Conservation (phyloP, 23 red algal genomes). For the Agarophyton chilense region DNA sequence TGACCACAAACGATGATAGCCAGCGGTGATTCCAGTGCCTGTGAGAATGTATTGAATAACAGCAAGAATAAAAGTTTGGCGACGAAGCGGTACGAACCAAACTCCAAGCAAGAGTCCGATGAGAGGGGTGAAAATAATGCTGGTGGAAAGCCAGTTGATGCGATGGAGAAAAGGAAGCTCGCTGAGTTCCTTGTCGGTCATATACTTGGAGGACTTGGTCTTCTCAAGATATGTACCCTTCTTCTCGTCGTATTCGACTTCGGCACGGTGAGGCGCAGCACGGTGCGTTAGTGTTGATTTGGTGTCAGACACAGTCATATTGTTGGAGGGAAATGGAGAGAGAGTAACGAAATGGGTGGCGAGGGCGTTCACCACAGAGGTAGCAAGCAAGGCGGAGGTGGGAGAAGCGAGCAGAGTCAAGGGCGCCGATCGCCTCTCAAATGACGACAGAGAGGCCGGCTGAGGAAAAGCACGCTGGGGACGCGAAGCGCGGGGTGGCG, state of each 20-base stretch:
- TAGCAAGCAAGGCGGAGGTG: too few relatives aligned
- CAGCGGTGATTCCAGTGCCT: slow-evolving; percentile 94
- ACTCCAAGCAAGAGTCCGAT: slow-evolving; percentile 74
- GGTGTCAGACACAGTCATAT: background rate
- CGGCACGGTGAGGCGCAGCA: slow-evolving; percentile 16
- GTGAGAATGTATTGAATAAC: slow-evolving; percentile 88
- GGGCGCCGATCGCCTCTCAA: too few relatives aligned
- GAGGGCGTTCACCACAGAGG: background rate
- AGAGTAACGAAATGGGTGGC: background rate
- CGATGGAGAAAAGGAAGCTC: slow-evolving; percentile 87
- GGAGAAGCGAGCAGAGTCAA: too few relatives aligned
- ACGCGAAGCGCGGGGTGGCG: too few relatives aligned
- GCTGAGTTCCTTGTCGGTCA: slow-evolving; percentile 94
- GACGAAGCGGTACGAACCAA: slow-evolving; percentile 80
- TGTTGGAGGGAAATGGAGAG: background rate
- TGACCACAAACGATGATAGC: slow-evolving; percentile 93
- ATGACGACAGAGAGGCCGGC: too few relatives aligned
- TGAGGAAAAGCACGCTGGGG: too few relatives aligned
- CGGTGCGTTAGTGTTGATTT: background rate
- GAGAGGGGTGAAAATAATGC: slow-evolving; percentile 94
- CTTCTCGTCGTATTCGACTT: slow-evolving; percentile 79
- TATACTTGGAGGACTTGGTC: slow-evolving; percentile 87
- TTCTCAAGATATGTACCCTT: slow-evolving; percentile 85
- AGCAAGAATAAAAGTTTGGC: slow-evolving; percentile 74
- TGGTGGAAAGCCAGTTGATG: slow-evolving; percentile 98